Evolutionary conservation across 768 basidiomycete species (phyloP).

Genomic region (Mrakia frigida): DNA sequence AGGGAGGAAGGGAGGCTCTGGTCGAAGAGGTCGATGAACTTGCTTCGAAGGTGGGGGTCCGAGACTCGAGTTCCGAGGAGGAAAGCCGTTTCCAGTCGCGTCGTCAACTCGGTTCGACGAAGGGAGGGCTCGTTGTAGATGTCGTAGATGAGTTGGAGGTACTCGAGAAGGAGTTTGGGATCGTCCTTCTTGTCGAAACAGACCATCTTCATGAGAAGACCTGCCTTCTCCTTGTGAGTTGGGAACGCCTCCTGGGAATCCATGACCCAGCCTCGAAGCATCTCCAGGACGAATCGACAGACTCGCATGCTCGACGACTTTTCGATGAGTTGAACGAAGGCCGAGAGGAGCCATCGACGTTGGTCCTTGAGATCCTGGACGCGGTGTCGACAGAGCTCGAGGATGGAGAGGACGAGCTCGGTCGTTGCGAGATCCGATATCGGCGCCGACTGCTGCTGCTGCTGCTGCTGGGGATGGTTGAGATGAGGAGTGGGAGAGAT

Average conservation of each 20-base stretch:
- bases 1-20: constrained; percentile 78
- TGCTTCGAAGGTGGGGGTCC: constrained; percentile 69
- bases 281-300: constrained; percentile 77
- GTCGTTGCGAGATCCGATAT: constrained; percentile 53
- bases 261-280: constrained; percentile 85
- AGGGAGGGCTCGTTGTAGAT: constrained; percentile 84
- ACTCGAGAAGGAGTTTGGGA: constrained; percentile 64
- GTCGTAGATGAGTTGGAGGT: constrained; percentile 82
- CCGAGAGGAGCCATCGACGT: constrained; percentile 69
- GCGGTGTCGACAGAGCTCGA: constrained; percentile 78
- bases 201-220: constrained; percentile 79
- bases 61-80: constrained; percentile 81
- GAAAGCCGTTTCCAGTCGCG: constrained; percentile 87
- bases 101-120: constrained; percentile 87
- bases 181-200: constrained; percentile 56
- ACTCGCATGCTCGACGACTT: constrained; percentile 76
- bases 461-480: constrained; percentile 41
- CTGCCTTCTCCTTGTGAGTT: constrained; percentile 92
- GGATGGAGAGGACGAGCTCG: constrained; percentile 57
- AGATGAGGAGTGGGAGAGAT: constrained; percentile 43
- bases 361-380: constrained; percentile 82
- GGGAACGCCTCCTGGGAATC: constrained; percentile 74
- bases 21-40: constrained; percentile 86
- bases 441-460: constrained; percentile 51
- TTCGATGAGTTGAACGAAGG: constrained; percentile 74